Conservation (phyloP, 163 green algal species). For the Scenedesmus sp. region DNA sequence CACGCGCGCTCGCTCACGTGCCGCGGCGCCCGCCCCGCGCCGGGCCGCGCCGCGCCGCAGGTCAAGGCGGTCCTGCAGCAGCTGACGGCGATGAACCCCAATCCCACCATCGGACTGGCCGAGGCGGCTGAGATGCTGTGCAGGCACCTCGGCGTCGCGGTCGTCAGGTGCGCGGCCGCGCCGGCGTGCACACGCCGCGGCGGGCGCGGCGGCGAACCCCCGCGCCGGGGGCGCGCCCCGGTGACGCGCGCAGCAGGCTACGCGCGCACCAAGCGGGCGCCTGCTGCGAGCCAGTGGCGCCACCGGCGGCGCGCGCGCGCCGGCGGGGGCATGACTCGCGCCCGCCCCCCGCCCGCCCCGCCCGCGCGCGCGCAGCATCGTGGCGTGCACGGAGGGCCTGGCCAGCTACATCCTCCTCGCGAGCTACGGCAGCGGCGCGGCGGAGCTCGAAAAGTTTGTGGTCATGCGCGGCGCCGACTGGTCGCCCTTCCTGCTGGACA, state of each 20-base stretch:
- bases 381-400: slow-evolving; percentile 62
- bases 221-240: too few species aligned
- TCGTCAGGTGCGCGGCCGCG: slow-evolving; percentile 54
- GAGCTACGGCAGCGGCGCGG: slow-evolving; percentile 55
- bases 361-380: slow-evolving; percentile 58
- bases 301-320: too few species aligned
- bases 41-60: too few species aligned
- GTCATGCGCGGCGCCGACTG: slow-evolving; percentile 65
- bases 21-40: too few species aligned
- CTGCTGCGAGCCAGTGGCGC: too few species aligned
- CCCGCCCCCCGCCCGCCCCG: too few species aligned
- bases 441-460: slow-evolving; percentile 60
- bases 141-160: slow-evolving; percentile 62
- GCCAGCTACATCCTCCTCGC: slow-evolving; percentile 66
- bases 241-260: too few species aligned
- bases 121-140: slow-evolving; percentile 68
- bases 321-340: too few species aligned
- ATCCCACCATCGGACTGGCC: slow-evolving; percentile 64
- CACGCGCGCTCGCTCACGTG: too few species aligned
- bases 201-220: too few species aligned
- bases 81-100: slow-evolving; percentile 62
- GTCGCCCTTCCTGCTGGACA: slow-evolving; percentile 56
- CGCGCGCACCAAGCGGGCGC: too few species aligned
- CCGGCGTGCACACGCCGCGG: neutral
- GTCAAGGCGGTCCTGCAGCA: slow-evolving; percentile 70